phyloP scores from a whole-genome alignment of 2,329 filamentous ascomycete species.

The Diplodia sapinea region DNA sequence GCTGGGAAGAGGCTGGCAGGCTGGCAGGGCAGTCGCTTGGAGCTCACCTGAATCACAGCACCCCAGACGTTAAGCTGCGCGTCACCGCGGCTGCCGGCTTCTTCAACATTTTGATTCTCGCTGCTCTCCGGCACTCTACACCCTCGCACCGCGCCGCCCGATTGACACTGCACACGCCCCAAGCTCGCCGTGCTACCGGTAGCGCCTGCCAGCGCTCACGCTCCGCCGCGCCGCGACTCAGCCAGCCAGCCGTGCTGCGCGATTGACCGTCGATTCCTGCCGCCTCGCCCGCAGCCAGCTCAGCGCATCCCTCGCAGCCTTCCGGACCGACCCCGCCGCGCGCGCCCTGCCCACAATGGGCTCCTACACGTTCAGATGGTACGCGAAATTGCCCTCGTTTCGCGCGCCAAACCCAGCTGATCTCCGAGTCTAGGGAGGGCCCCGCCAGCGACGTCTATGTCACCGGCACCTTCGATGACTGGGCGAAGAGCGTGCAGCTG shows the following conservation, averaged over 20 bases:
- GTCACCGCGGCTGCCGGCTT: not conserved
- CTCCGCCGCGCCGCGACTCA: slow-evolving; percentile 19
- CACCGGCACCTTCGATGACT: slow-evolving; percentile 94
- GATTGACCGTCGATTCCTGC: slow-evolving; percentile 19
- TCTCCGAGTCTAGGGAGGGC: slow-evolving; percentile 69
- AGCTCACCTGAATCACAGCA: slow-evolving; percentile 1
- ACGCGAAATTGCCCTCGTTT: slow-evolving; percentile 46
- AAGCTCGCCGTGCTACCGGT: slow-evolving; percentile 3
- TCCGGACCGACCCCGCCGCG: slow-evolving; percentile 6
- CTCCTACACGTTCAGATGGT: slow-evolving; percentile 75
- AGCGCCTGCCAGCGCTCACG: slow-evolving; percentile 9
- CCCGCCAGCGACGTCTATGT: slow-evolving; percentile 87
- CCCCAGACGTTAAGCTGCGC: not conserved
- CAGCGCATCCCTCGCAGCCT: slow-evolving; percentile 16
- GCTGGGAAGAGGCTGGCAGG: slow-evolving; percentile 23
- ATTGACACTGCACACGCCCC: slow-evolving; percentile 25
- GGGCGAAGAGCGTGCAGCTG: slow-evolving; percentile 84
- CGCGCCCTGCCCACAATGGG: slow-evolving; percentile 57
- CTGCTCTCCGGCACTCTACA: not conserved
- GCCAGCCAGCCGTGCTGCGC: slow-evolving; percentile 4
- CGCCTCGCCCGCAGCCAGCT: slow-evolving; percentile 18
- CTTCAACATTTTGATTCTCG: not conserved
- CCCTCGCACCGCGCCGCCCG: not conserved
- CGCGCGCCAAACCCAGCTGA: slow-evolving; percentile 6
- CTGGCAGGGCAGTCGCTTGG: not conserved